Conservation (phyloP, 352 stramenopile genomes). For the Phytophthora pinifolia region DNA sequence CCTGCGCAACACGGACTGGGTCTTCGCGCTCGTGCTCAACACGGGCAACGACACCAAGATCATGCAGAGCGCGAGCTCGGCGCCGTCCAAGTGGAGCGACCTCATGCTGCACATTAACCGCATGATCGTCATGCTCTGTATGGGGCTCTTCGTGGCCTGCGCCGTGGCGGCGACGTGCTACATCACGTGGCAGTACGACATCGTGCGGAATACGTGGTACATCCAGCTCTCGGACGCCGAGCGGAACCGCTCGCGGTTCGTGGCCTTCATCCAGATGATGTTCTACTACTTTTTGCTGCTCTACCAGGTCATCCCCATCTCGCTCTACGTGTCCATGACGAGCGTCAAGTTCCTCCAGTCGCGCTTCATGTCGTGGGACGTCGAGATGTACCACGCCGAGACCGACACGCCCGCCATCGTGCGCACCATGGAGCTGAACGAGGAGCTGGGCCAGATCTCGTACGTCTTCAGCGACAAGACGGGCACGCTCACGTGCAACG, state of each 20-base stretch:
- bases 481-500: slow-evolving; percentile 92
- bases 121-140: slow-evolving; percentile 75
- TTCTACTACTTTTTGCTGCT: slow-evolving; percentile 93
- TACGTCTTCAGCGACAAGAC: slow-evolving; percentile 93
- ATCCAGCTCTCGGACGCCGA: slow-evolving; percentile 48
- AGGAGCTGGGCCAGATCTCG: slow-evolving; percentile 91
- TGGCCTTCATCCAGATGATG: slow-evolving; percentile 85
- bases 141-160: slow-evolving; percentile 66
- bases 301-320: slow-evolving; percentile 93
- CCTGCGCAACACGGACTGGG: slow-evolving; percentile 88
- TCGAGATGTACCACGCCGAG: slow-evolving; percentile 91
- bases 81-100: slow-evolving; percentile 85
- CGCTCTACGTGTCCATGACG: slow-evolving; percentile 93
- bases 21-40: slow-evolving; percentile 88
- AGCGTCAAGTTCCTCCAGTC: slow-evolving; percentile 90
- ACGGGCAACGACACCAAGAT: slow-evolving; percentile 92
- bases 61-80: slow-evolving; percentile 77
- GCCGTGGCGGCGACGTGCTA: slow-evolving; percentile 69
- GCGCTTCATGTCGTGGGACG: slow-evolving; percentile 86
- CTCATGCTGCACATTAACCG: slow-evolving; percentile 82
- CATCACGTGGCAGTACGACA: slow-evolving; percentile 78
- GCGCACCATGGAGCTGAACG: slow-evolving; percentile 89
- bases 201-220: slow-evolving; percentile 75
- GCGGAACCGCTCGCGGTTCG: slow-evolving; percentile 39
- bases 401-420: slow-evolving; percentile 89